Percentiles rank a stretch among this genome's conserved stretches.
phyloP scores from a whole-genome alignment of 495 filamentous ascomycete species.

The Neurospora discreta region DNA sequence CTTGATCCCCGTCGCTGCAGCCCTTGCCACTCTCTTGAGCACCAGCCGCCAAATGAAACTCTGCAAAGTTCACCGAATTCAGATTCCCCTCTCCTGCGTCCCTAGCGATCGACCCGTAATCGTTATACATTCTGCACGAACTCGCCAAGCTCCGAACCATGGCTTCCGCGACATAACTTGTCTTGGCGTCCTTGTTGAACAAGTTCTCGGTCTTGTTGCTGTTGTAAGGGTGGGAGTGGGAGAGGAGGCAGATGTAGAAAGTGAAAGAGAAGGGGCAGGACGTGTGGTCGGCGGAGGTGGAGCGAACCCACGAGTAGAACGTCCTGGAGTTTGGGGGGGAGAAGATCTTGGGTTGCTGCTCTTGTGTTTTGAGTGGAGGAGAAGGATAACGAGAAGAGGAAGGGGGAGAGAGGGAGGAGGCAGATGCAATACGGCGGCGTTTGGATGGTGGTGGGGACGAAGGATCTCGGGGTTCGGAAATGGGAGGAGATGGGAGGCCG shows the following conservation, averaged over 20 bases:
- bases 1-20: too few relatives aligned
- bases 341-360: background rate
- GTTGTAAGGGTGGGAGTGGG: background rate
- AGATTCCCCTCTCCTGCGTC: background rate
- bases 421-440: background rate
- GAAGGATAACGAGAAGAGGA: background rate
- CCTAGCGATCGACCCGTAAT: background rate
- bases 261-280: background rate
- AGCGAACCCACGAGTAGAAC: background rate
- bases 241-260: background rate
- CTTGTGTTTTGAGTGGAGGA: background rate
- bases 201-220: background rate
- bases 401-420: background rate
- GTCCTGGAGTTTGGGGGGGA: background rate
- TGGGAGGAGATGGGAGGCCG: background rate
- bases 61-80: background rate
- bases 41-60: background rate
- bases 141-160: background rate
- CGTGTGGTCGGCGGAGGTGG: background rate
- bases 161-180: background rate
- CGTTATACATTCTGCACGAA: background rate
- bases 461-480: background rate
- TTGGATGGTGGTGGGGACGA: background rate
- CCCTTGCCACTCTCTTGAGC: too few relatives aligned
- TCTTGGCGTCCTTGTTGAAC: background rate